Evolutionary conservation across 78 protist genomes (phyloP).

Genomic region (Parvularia atlantis): DNA sequence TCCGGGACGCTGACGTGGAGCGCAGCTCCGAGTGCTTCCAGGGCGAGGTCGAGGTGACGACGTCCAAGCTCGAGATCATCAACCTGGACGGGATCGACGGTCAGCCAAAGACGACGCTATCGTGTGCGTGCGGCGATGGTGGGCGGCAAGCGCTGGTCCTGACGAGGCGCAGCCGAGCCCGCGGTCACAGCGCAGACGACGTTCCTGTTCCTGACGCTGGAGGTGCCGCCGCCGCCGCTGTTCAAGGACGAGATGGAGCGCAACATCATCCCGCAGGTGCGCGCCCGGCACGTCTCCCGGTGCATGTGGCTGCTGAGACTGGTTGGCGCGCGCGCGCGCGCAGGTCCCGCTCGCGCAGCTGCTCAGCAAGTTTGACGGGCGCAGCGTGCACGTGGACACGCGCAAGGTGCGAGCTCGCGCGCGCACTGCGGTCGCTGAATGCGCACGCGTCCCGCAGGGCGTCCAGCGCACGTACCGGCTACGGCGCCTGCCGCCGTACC

Average conservation of each 20-base stretch:
- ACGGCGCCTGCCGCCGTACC: conserved; percentile 63
- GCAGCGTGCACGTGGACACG: not conserved
- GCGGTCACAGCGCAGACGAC: not conserved
- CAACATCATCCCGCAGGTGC: conserved; percentile 73
- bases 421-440: too few relatives aligned
- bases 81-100: too few relatives aligned
- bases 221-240: conserved; percentile 84
- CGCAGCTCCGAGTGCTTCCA: not conserved
- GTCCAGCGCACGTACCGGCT: conserved; percentile 42
- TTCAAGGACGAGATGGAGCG: conserved; percentile 66
- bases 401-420: not conserved
- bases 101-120: too few relatives aligned
- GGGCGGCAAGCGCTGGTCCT: too few relatives aligned
- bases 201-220: conserved; percentile 57
- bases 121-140: too few relatives aligned
- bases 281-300: too few relatives aligned
- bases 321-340: conserved; percentile 10
- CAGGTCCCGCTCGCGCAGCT: conserved; percentile 49
- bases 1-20: too few relatives aligned
- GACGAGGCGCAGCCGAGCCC: too few relatives aligned
- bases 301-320: too few relatives aligned
- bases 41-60: conserved; percentile 19
- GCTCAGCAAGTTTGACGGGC: conserved; percentile 72
- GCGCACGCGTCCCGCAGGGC: conserved; percentile 24
- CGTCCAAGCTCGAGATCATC: too few relatives aligned